phyloP scores from a whole-genome alignment of 2,329 filamentous ascomycete species.

The Claviceps fusiformis region DNA sequence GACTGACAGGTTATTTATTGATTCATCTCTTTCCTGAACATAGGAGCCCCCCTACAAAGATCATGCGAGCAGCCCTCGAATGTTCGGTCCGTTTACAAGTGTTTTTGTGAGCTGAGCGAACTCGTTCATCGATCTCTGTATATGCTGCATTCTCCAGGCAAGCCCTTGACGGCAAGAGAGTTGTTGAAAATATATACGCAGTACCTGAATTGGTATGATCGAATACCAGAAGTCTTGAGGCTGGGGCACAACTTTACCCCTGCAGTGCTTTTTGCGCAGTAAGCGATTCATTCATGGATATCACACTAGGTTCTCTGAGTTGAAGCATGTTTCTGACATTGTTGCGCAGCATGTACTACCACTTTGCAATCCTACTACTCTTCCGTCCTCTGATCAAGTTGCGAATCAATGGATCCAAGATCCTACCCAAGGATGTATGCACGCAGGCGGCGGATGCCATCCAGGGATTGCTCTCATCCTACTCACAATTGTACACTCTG shows the following conservation, averaged over 20 bases:
- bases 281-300: slow-evolving; percentile 20
- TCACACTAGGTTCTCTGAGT: background rate
- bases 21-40: background rate
- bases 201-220: slow-evolving; percentile 59
- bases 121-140: slow-evolving; percentile 60
- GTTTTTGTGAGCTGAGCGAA: slow-evolving; percentile 60
- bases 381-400: slow-evolving; percentile 60
- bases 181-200: slow-evolving; percentile 52
- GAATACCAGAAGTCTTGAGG: slow-evolving; percentile 48
- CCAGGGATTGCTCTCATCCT: slow-evolving; percentile 40
- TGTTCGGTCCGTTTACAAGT: slow-evolving; percentile 53
- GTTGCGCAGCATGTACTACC: slow-evolving; percentile 49
- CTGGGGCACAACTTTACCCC: slow-evolving; percentile 59
- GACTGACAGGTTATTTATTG: background rate
- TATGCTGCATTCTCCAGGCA: slow-evolving; percentile 57
- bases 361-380: slow-evolving; percentile 57
- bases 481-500: slow-evolving; percentile 44
- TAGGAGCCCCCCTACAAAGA: slow-evolving; percentile 38
- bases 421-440: slow-evolving; percentile 53
- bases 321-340: background rate
- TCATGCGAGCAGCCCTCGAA: slow-evolving; percentile 51
- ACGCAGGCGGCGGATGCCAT: slow-evolving; percentile 47
- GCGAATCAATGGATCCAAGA: slow-evolving; percentile 46
- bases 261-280: slow-evolving; percentile 63
- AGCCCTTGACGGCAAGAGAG: slow-evolving; percentile 48